Base-by-base conservation (phyloP, 306 rosid species). In the Ziziphus jujuba region DNA sequence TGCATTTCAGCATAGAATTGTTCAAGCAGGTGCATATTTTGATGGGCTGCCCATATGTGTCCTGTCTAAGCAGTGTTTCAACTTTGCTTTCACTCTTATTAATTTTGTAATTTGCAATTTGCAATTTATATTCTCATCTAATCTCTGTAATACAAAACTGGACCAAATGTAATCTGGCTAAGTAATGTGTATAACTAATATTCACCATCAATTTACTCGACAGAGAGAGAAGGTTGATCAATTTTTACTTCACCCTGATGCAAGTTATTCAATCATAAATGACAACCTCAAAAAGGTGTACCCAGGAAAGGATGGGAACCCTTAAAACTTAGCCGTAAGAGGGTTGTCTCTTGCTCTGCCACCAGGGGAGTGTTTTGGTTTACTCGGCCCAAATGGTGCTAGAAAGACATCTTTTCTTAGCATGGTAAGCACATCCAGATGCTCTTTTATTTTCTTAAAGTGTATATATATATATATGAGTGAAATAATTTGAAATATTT, bases 301-400 rank as follows among this genome's bases (percentile, higher is more conserved):
- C 81, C 89, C 88, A 0, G 85, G 86, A 71, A 87, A 79, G 76
- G 98, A 92, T 35, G 97, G 97, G 31, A 92, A 89, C 82, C 97
- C 93, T 8, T 85, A 76, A 53, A 89, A 89, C 71, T 61, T 72
- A 69, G 98, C 98, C 0, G 98, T 92, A 61, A 85, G 73, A 78
- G 98, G 91, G 35, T 61, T 92, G 78, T 92, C 97, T 56, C 95
- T 92, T 79, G 95, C 95, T 67, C 77, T 92, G 80, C 86, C 95
- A 65, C 88, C 75, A 59, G 95, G 95, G 25, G 97, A 89, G 66
- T 92, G 98, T 82, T 92, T 92, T 67, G 97, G 98, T 63, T 89
- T 89, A 91, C 97, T 92, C 61, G 98, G 98, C 57, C 98, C 97
- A 25, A 92, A 92, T 43, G 98, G 98, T 63, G 98, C 98, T 7